Conservation (phyloP, 805 yeast species). For the Wickerhamiella brachini region DNA sequence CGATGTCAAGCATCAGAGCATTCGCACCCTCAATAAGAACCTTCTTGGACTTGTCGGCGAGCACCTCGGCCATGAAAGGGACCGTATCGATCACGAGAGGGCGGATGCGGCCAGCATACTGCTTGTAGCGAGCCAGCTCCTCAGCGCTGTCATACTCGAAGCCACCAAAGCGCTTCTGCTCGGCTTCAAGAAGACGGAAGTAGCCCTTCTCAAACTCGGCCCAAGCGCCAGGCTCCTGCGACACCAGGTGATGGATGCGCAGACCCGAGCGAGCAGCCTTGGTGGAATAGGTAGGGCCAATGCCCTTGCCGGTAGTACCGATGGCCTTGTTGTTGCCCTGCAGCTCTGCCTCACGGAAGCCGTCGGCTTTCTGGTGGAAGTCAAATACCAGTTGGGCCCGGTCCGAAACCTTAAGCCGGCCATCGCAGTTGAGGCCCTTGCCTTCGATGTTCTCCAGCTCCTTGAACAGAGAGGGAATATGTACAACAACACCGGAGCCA, state of each 20-base stretch:
- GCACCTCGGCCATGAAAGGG: constrained; percentile 58
- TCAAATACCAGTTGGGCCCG: constrained; percentile 95
- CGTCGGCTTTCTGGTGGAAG: constrained; percentile 95
- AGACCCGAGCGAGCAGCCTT: constrained; percentile 94
- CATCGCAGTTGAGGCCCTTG: constrained; percentile 64
- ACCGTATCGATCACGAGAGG: constrained; percentile 94
- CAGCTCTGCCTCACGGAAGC: constrained; percentile 84
- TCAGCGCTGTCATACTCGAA: constrained; percentile 76
- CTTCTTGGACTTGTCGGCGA: constrained; percentile 55
- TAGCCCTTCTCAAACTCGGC: constrained; percentile 70
- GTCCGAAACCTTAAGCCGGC: constrained; percentile 73
- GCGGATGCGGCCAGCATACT: constrained; percentile 54
- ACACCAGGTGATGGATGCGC: constrained; percentile 89
- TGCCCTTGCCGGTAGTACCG: constrained; percentile 98
- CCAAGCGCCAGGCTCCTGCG: constrained; percentile 86
- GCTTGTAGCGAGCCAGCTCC: constrained; percentile 66
- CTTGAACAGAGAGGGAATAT: constrained; percentile 80
- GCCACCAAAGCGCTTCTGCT: constrained; percentile 84
- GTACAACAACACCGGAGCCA: constrained; percentile 95
- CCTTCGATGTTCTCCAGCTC: constrained; percentile 70
- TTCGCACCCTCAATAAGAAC: constrained; percentile 96
- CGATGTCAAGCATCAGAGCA: constrained; percentile 93
- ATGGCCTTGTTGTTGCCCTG: constrained; percentile 67
- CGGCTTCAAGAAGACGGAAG: constrained; percentile 61
- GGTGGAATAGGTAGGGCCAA: constrained; percentile 95